Base-by-base conservation (phyloP, 805 yeast genomes). In the Wickerhamiella brachini region DNA sequence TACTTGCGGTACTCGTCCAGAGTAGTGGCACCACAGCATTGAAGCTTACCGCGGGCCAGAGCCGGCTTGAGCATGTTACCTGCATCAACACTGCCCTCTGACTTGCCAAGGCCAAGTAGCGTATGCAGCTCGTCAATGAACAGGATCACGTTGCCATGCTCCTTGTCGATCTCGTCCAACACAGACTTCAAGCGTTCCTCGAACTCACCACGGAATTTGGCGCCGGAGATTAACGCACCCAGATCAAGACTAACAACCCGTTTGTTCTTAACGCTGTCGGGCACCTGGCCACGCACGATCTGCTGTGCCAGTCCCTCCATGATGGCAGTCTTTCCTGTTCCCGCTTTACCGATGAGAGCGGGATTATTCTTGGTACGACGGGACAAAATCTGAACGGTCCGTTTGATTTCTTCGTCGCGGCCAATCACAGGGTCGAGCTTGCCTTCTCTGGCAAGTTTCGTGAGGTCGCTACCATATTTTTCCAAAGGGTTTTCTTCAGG, bases 61-160 rank as follows among this genome's bases (percentile, higher is more conserved):
- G 90, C 93, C 0, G 98, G 98, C 64, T 90, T 90, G 62, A 90
- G 73, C 57, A 93, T 70, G 63, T 90, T 93, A 1, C 95, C 83
- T 1, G 97, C 97, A 67, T 93, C 97, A 65, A 93, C 89, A 2
- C 95, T 79, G 3, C 97, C 98, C 62, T 90, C 96, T 23, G 87
- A 80, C 70, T 89, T 93, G 65, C 98, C 98, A 65, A 90, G 95
- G 60, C 98, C 98, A 97, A 93, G 93, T 58, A 93, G 78, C 96
- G 93, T 93, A 70, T 93, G 98, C 65, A 93, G 90, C 71, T 93
- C 98, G 71, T 93, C 98, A 61, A 93, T 85, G 71, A 93, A 93
- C 54, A 93, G 75, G 57, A 93, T 81, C 57, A 93, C 87, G 78
- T 88, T 76, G 48, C 79, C 83, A 60, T 82, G 81, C 0, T 95